Evolutionary conservation across 1,139 yeast species (phyloP).

Genomic region (Lodderomyces pseudojiufengensis): DNA sequence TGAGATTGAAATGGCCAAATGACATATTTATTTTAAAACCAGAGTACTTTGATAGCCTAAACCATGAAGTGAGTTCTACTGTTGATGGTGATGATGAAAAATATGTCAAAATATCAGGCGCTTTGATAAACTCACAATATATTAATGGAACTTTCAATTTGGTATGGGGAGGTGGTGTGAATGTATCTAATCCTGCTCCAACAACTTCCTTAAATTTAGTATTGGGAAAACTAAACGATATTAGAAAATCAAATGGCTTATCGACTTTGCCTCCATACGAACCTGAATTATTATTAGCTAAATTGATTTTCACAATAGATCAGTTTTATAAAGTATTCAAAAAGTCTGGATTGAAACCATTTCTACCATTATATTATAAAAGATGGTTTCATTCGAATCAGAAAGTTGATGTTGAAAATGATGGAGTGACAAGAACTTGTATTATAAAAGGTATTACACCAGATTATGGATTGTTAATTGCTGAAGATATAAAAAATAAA

Average conservation of each 20-base stretch:
- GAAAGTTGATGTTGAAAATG: constrained; percentile 51
- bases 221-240: constrained; percentile 54
- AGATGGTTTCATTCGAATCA: constrained; percentile 85
- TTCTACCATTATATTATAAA: constrained; percentile 70
- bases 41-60: constrained; percentile 37
- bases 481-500: constrained; percentile 63
- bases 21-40: constrained; percentile 80
- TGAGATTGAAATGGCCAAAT: constrained; percentile 94
- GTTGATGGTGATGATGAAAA: constrained; percentile 43
- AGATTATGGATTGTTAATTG: constrained; percentile 80
- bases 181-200: constrained; percentile 83
- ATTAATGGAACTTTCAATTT: constrained; percentile 56
- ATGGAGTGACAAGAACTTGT: constrained; percentile 41
- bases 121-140: constrained; percentile 75
- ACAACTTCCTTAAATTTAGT: constrained; percentile 82
- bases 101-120: constrained; percentile 79
- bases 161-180: constrained; percentile 83
- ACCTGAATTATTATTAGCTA: constrained; percentile 68
- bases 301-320: constrained; percentile 63
- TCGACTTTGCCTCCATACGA: constrained; percentile 46
- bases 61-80: constrained; percentile 28
- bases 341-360: constrained; percentile 62
- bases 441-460: constrained; percentile 74
- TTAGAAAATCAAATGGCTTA: constrained; percentile 40
- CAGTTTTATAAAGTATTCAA: constrained; percentile 56